These are phyloP conservation scores for Mycocentrospora acerina DNA, from an alignment of 2,329 filamentous ascomycete genomes.

Conservation along the genomic window DNA sequence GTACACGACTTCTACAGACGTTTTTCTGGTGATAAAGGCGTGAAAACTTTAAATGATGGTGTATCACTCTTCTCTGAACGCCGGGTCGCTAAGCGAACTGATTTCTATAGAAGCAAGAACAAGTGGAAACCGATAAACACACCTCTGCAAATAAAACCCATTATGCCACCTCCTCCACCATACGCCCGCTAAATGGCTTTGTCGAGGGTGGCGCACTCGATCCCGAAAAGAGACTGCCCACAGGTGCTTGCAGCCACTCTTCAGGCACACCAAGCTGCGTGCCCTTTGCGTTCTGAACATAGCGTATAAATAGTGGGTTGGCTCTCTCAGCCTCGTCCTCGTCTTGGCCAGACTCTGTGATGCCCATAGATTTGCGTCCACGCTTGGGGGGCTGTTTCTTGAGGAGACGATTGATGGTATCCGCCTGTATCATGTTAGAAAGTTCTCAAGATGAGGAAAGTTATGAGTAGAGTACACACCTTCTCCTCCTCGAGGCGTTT, in stretches of 20 bases:
- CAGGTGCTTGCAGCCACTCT: slow-evolving; percentile 66
- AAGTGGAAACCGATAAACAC: no score
- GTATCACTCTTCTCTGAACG: no score
- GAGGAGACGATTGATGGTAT: slow-evolving; percentile 87
- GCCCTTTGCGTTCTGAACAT: slow-evolving; percentile 65
- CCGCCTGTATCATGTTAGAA: slow-evolving; percentile 61
- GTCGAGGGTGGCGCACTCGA: slow-evolving; percentile 23
- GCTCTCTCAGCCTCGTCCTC: slow-evolving; percentile 52
- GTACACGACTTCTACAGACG: no score
- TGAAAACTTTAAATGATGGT: no score
- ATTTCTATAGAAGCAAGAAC: no score
- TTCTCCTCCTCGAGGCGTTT: slow-evolving; percentile 80
- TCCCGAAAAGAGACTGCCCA: slow-evolving; percentile 59
- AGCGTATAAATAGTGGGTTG: slow-evolving; percentile 66
- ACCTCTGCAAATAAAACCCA: neutral
- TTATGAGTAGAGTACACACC: slow-evolving; percentile 42
- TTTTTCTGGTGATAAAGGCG: no score
- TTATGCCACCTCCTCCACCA: slow-evolving; percentile 42
- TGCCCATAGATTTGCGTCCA: slow-evolving; percentile 49
- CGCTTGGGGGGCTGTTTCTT: slow-evolving; percentile 81
- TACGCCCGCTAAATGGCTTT: slow-evolving; percentile 32
- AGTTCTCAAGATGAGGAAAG: neutral
- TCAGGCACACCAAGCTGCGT: slow-evolving; percentile 64
- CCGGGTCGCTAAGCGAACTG: no score
- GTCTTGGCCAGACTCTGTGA: slow-evolving; percentile 54